A percentile compares a stretch with the other conserved stretches of the same genome.
Evolutionary conservation across 257 asterid species (phyloP).

Genomic region (Parsonsia alboflavescens): DNA sequence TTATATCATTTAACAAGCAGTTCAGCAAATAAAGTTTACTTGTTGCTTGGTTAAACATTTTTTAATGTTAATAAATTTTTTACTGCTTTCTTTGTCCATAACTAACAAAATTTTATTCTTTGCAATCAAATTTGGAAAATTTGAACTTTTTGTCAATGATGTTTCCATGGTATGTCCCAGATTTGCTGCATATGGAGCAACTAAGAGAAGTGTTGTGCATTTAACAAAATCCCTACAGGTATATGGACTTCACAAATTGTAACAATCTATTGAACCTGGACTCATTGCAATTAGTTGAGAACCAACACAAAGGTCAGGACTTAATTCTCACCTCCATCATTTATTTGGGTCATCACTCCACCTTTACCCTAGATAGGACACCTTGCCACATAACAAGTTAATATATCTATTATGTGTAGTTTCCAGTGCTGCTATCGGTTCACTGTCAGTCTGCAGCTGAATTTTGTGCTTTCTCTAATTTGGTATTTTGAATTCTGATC

Average conservation of each 20-base stretch:
- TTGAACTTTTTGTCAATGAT: background rate
- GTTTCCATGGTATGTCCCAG: conserved; percentile 32
- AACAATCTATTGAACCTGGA: background rate
- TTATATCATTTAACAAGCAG: background rate
- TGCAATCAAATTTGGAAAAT: background rate
- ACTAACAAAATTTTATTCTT: background rate
- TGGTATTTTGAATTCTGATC: background rate
- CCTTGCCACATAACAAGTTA: background rate
- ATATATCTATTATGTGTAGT: background rate
- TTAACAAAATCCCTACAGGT: conserved; percentile 94
- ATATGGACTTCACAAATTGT: conserved; percentile 6
- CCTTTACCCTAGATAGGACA: background rate
- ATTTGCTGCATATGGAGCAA: conserved; percentile 98
- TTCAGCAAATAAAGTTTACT: background rate
- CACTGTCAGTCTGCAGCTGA: background rate
- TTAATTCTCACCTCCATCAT: background rate
- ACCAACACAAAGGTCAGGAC: no score
- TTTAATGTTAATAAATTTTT: background rate
- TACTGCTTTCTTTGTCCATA: background rate
- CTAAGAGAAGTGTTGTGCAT: conserved; percentile 97
- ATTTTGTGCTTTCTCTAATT: background rate
- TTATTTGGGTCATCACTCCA: background rate
- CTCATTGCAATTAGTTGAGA: background rate
- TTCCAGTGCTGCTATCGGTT: background rate
- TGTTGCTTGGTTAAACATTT: no score